Conservation (phyloP, 768 basidiomycete species). For the Panaeolus cyanescens region DNA sequence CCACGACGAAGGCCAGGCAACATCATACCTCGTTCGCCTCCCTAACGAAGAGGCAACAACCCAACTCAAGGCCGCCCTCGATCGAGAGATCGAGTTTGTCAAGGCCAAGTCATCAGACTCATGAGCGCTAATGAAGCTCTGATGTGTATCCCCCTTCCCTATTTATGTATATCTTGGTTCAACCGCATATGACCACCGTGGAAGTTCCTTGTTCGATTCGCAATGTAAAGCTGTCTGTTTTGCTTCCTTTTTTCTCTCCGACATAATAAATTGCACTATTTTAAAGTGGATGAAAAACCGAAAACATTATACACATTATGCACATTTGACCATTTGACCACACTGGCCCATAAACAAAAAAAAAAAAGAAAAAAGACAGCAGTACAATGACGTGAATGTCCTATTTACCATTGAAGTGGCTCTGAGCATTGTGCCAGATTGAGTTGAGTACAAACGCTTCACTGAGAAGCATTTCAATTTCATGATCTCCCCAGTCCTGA, state of each 20-base stretch:
- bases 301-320: slow-evolving; percentile 1
- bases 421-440: slow-evolving; percentile 92
- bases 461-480: slow-evolving; percentile 92
- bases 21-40: slow-evolving; percentile 63
- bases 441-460: slow-evolving; percentile 95
- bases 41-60: slow-evolving; percentile 59
- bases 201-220: not conserved
- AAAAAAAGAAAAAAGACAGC: not conserved
- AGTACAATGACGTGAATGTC: not conserved
- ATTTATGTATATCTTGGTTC: not conserved
- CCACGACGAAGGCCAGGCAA: slow-evolving; percentile 59
- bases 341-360: not conserved
- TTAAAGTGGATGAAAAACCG: not conserved
- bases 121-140: not conserved
- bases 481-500: slow-evolving; percentile 93
- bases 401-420: slow-evolving; percentile 71
- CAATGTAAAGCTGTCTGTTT: not conserved
- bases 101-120: slow-evolving; percentile 32
- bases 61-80: slow-evolving; percentile 58
- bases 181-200: not conserved
- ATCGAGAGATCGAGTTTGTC: slow-evolving; percentile 59
- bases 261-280: not conserved
- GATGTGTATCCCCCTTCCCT: not conserved
- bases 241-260: not conserved
- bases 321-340: not conserved